Base-by-base conservation (phyloP, 2,329 filamentous ascomycete genomes). In the Rhynchosporium graminicola region DNA sequence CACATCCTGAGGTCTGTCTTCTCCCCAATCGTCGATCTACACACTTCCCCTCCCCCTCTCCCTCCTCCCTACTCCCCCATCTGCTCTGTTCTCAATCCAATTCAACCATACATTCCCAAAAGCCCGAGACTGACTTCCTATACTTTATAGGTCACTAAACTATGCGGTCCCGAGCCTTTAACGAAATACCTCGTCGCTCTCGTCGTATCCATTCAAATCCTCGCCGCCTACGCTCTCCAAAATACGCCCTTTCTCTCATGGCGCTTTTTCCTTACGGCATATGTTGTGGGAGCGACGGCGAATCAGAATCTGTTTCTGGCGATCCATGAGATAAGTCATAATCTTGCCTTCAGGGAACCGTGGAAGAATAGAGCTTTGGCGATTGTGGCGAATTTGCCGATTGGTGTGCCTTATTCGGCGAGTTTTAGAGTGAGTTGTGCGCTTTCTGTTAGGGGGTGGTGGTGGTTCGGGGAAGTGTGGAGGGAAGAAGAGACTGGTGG, bases 231-330 rank as follows among this genome's bases (percentile, higher is more conserved):
- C 74, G 79, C 89, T 60, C 86, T 99, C 33, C 87, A 87, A 66
- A 80, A 92, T 73, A 90, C 89, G 1, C 79, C 92, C 15, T 87
- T 98, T 74, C 83, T 94, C 71, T 95, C 91, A 63, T 90, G 87
- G 84, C 86, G 82, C 67, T 97, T 96, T 80, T 88, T 96, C 82
- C 82, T 88, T 61, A 90, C 92, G 0, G 92, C 91, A 67, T 99
- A 99, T 78, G 79, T 97, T 60, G 83, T 99, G 66, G 95, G 95
- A 62, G 95, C 95, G 36, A 98, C 95, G 0, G 88, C 94, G 60
- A 99, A 98, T 81, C 95, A 99, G 82, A 99, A 99, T 77, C 85
- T 98, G 57, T 99, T 99, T 80, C 87, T 99, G 47, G 92, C 95
- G 63, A 99, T 99, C 74, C 95, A 99, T 80, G 95, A 99, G 79